Base-by-base conservation (phyloP, 306 rosid species). In the Ceratonia siliqua region DNA sequence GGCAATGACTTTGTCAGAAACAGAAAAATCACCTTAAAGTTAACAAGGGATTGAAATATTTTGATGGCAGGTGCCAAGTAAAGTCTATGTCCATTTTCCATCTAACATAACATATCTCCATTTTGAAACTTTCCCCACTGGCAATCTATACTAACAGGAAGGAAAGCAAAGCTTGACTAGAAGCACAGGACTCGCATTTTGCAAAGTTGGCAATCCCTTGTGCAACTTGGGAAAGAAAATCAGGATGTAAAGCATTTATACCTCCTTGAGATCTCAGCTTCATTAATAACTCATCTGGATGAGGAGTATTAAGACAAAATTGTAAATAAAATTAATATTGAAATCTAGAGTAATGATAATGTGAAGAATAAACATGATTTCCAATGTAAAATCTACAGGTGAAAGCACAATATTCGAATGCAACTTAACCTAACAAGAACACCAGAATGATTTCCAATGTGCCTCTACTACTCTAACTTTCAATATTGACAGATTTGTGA, bases 151-250 rank as follows among this genome's bases (percentile, higher is more conserved):
- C 3, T 42, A 6, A 25, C 8, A 27, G 36, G 52, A 74, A 61
- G 15, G 68, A 72, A 57, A 50, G 53, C 73, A 68, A 78, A 92
- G 98, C 97, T 83, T 95, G 99, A 72, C 69, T 83, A 67, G 93
- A 87, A 25, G 93, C 93, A 63, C 99, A 93, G 39, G 99, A 95
- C 76, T 95, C 99, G 74, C 99, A 95, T 82, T 95, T 95, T 41
- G 99, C 99, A 30, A 92, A 95, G 86, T 95, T 95, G 3, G 99
- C 99, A 12, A 95, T 89, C 73, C 99, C 99, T 69, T 97, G 87
- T 38, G 99, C 98, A 53, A 95, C 96, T 86, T 95, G 99, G 71
- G 99, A 87, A 82, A 94, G 98, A 76, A 94, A 98, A 72, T 95
- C 98, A 12, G 99, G 92, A 81, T 95, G 99, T 82, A 95, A 83